These are phyloP conservation scores for Cokeromyces recurvatus DNA, from an alignment of 371 early-diverging fungal genomes.

Conservation along the genomic window DNA sequence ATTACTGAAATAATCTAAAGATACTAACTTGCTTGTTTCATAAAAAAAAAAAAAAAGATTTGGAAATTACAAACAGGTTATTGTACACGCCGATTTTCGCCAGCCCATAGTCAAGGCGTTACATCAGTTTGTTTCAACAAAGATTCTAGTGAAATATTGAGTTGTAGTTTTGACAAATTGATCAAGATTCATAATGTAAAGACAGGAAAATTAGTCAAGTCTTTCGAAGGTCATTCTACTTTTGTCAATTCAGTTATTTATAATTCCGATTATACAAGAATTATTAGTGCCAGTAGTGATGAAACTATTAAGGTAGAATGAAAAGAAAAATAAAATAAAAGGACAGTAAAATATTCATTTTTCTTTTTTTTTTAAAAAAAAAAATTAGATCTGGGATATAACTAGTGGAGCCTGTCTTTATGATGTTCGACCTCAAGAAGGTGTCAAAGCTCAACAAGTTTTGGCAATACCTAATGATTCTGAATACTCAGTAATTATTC, in stretches of 20 bases:
- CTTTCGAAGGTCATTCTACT: conserved; percentile 89
- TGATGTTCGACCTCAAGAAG: conserved; percentile 43
- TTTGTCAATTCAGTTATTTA: conserved; percentile 82
- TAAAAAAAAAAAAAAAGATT: too few relatives aligned
- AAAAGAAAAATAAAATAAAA: too few relatives aligned
- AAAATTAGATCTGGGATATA: conserved; percentile 69
- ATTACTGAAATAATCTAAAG: too few relatives aligned
- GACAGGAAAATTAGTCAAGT: conserved; percentile 83
- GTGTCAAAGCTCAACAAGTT: conserved; percentile 11
- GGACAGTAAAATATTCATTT: too few relatives aligned
- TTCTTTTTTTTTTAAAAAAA: background rate
- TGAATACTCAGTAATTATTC: conserved; percentile 68
- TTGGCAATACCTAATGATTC: conserved; percentile 44
- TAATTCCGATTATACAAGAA: conserved; percentile 56
- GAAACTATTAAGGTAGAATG: conserved; percentile 74
- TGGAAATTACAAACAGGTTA: conserved; percentile 83
- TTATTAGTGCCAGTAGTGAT: conserved; percentile 83
- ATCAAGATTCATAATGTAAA: conserved; percentile 85
- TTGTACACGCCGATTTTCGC: conserved; percentile 65
- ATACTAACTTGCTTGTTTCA: too few relatives aligned
- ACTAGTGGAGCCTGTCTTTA: conserved; percentile 44
- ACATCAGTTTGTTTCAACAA: conserved; percentile 74
- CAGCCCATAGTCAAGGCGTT: conserved; percentile 87
- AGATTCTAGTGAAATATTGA: conserved; percentile 77
- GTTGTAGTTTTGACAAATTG: conserved; percentile 79